Evolutionary conservation across 345 rosid species (phyloP), one percentile per base, ranked within the genome.

Genomic region (Theobroma cacao): DNA sequence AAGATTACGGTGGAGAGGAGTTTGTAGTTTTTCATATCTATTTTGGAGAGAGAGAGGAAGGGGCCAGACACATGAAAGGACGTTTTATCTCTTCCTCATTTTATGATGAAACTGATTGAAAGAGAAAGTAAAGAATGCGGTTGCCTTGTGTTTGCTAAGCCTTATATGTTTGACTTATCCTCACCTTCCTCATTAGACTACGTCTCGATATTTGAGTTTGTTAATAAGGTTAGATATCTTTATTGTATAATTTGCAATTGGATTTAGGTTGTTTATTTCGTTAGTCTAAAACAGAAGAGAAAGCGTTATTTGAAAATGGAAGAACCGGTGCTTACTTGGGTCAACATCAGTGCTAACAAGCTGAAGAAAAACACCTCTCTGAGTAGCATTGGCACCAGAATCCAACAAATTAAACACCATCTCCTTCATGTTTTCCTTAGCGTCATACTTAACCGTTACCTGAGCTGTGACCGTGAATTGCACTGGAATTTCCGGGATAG

Each of bases 331-430:
- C 93, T 90, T 88, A 96, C 99, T 96, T 55, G 97, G 93, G 83
- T 94, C 97, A 82, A 90, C 45, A 64, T 92, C 87, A 3, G 86
- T 88, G 86, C 98, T 91, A 70, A 94, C 78, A 72, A 96, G 95
- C 88, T 94, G 89, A 85, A 96, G 85, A 33, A 88, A 90, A 50
- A 96, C 93, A 76, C 91, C 94, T 78, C 88, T 81, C 24, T 94
- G 93, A 77, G 90, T 84, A 79, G 72, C 86, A 58, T 89, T 98
- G 61, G 90, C 79, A 15, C 89, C 59, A 72, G 91, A 84, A 80
- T 95, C 95, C 72, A 87, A 81, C 26, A 85, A 92, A 77, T 90
- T 91, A 18, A 90, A 89, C 74, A 94, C 13, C 67, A 91, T 84
- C 74, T 89, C 98, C 72, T 90, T 90, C 7, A 91, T 81, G 77